Evolutionary conservation across 768 basidiomycete species (phyloP).

Genomic region (Rhodotorula diobovata): DNA sequence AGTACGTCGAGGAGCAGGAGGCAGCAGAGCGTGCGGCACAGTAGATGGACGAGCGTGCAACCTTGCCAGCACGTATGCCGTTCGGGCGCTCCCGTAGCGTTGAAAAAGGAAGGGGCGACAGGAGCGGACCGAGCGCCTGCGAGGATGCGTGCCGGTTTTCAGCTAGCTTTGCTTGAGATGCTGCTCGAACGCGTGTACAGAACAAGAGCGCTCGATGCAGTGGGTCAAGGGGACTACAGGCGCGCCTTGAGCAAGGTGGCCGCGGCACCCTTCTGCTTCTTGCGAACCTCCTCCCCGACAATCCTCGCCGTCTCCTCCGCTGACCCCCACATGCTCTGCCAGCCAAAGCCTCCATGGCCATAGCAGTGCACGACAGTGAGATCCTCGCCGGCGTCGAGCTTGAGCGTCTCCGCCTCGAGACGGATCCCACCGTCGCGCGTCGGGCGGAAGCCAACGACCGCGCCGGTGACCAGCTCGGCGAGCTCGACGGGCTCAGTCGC

Average conservation of each 20-base stretch:
- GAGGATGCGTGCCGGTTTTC: no score
- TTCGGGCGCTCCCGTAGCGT: no score
- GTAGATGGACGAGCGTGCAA: not conserved
- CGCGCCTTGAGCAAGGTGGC: not conserved
- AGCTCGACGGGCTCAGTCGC: not conserved
- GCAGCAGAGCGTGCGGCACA: not conserved
- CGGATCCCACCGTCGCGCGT: slow-evolving; percentile 44
- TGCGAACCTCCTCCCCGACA: slow-evolving; percentile 11
- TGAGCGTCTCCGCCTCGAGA: slow-evolving; percentile 33
- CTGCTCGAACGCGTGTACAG: no score
- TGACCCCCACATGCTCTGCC: slow-evolving; percentile 48
- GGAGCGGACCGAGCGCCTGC: no score
- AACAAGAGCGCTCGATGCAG: no score
- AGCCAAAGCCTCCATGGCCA: slow-evolving; percentile 48
- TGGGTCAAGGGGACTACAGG: not conserved
- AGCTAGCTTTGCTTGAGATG: no score
- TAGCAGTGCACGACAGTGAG: slow-evolving; percentile 45
- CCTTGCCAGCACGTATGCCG: no score
- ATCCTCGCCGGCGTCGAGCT: not conserved
- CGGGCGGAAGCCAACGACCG: slow-evolving; percentile 42
- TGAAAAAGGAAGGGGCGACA: no score
- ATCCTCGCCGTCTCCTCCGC: slow-evolving; percentile 31
- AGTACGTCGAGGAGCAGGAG: slow-evolving; percentile 35
- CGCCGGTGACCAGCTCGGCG: slow-evolving; percentile 7
- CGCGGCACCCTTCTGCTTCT: no score